Percentiles rank a stretch among this genome's conserved stretches.
Evolutionary conservation across 176 grass and related monocot species (phyloP).

Genomic region (Tillandsia leiboldiana): DNA sequence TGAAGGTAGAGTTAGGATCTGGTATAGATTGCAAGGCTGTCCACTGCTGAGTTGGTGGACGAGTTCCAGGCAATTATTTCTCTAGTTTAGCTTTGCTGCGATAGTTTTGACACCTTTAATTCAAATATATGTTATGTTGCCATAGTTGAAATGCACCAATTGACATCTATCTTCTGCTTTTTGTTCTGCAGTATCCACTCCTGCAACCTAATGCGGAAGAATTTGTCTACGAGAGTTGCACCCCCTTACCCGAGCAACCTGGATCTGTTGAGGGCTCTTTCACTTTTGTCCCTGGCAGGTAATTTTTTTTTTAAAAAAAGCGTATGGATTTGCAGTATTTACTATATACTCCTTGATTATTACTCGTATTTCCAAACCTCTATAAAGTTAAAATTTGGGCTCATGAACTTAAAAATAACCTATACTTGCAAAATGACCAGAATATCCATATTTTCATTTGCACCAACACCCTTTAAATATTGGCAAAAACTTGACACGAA

Average conservation of each 20-base stretch:
- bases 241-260: conserved; percentile 22
- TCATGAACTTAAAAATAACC: too few relatives aligned
- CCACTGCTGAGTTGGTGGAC: too few relatives aligned
- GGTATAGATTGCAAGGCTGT: too few relatives aligned
- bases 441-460: too few relatives aligned
- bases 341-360: too few relatives aligned
- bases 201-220: conserved; percentile 54
- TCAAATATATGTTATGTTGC: background rate
- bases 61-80: too few relatives aligned
- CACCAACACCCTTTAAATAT: too few relatives aligned
- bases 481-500: too few relatives aligned
- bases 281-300: conserved; percentile 88
- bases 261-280: conserved; percentile 87
- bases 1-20: too few relatives aligned
- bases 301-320: conserved; percentile 3
- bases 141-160: background rate
- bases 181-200: conserved; percentile 59
- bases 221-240: conserved; percentile 89
- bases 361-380: too few relatives aligned
- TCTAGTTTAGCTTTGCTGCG: too few relatives aligned
- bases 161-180: background rate
- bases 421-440: background rate
- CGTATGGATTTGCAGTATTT: background rate
- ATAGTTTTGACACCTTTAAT: background rate
- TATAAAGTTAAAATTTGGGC: too few relatives aligned